Conservation (phyloP, 257 asterid genomes). For the Przewalskia tangutica region DNA sequence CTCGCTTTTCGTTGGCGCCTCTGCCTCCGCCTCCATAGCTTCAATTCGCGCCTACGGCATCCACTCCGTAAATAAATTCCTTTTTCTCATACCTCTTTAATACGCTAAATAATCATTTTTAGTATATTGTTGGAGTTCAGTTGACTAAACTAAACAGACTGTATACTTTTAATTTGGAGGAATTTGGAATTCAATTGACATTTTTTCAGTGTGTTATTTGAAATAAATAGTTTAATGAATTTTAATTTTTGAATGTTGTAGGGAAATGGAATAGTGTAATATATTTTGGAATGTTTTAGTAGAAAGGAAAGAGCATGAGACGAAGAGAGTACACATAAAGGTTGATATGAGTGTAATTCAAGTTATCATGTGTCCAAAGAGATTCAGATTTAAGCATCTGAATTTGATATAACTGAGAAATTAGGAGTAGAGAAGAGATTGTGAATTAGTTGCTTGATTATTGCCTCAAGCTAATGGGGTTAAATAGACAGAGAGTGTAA, state of each 20-base stretch:
- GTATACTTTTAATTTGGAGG: too few species aligned
- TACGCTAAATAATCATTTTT: background rate
- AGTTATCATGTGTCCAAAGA: too few species aligned
- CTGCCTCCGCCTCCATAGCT: conserved; percentile 46
- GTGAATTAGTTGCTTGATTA: too few species aligned
- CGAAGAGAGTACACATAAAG: background rate
- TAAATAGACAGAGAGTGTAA: too few species aligned
- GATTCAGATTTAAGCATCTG: background rate
- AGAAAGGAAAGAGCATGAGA: background rate
- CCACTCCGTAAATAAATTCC: conserved; percentile 32
- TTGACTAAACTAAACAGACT: background rate
- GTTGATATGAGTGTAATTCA: background rate
- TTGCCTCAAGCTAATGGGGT: too few species aligned
- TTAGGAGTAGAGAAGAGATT: too few species aligned
- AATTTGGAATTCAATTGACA: too few species aligned
- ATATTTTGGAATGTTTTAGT: too few species aligned
- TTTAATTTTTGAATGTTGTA: background rate
- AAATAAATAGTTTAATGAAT: background rate
- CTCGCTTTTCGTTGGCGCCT: conserved; percentile 67
- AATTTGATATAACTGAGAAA: background rate
- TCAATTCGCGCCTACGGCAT: conserved; percentile 51
- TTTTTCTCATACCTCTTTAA: background rate
- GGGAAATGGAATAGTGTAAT: background rate
- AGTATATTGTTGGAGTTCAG: background rate
- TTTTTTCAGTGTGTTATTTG: too few species aligned